Base-by-base conservation (phyloP, 768 basidiomycete genomes). In the Termitomyces sp. region DNA sequence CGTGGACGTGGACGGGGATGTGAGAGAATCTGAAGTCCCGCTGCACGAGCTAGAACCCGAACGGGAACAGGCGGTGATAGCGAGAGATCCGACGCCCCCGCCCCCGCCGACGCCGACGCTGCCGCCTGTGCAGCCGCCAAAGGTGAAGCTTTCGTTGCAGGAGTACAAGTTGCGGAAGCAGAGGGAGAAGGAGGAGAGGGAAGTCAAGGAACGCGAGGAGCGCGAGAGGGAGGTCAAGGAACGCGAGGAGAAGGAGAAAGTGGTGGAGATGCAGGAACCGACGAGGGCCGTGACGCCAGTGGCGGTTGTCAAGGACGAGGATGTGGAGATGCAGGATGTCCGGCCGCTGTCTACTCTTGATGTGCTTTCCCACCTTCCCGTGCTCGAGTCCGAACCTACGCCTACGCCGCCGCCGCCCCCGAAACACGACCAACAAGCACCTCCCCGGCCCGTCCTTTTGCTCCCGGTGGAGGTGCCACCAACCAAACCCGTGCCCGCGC, bases 121-220 rank as follows among this genome's bases (percentile, higher is more conserved):
- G 0, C 63, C 61, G 2, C 74, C 71, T 1, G 69, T 69, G 0
- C 71, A 68, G 13, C 70, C 71, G 6, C 69, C 69, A 13, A 81
- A 82, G 48, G 82, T 84, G 44, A 83, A 83, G 61, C 77, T 84
- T 68, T 81, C 84, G 0, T 65, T 86, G 48, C 80, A 79, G 61
- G 84, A 86, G 59, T 86, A 84, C 61, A 80, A 77, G 31, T 55
- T 79, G 31, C 69, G 84, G 56, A 83, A 78, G 75, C 79, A 78
- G 74, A 79, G 77, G 67, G 74, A 77, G 62, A 72, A 75, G 53
- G 79, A 81, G 61, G 78, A 80, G 41, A 50, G 39, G 47, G 47
- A 56, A 31, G 78, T 77, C 72, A 79, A 77, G 67, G 74, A 78
- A 61, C 70, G 75, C 48, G 79, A 81, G 60, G 77, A 80, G 37